Evolutionary conservation across 1,139 yeast genomes (phyloP).

Genomic region (Hanseniaspora uvarum): DNA sequence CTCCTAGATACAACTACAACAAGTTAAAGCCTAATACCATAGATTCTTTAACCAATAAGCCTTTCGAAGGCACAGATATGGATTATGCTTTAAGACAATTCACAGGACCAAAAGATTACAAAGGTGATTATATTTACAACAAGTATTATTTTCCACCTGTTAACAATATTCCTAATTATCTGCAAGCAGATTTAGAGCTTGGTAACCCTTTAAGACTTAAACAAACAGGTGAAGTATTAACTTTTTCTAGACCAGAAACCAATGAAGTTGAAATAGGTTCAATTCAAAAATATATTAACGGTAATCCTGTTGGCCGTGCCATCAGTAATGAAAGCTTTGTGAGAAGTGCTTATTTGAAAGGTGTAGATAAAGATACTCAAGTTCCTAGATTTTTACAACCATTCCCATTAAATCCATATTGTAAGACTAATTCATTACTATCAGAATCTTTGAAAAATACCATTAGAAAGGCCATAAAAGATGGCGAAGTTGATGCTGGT

Average conservation of each 20-base stretch:
- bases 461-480: slow-evolving; percentile 49
- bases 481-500: slow-evolving; percentile 49
- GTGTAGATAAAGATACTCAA: slow-evolving; percentile 27
- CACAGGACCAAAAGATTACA: slow-evolving; percentile 72
- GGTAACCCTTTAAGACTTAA: slow-evolving; percentile 38
- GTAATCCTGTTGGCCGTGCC: not conserved
- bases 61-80: slow-evolving; percentile 27
- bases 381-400: slow-evolving; percentile 48
- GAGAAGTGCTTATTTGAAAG: slow-evolving; percentile 21
- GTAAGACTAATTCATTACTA: slow-evolving; percentile 56
- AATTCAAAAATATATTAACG: slow-evolving; percentile 1
- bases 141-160: slow-evolving; percentile 66
- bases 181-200: slow-evolving; percentile 47
- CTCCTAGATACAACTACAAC: slow-evolving; percentile 4
- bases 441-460: slow-evolving; percentile 48
- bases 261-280: slow-evolving; percentile 22
- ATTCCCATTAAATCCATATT: slow-evolving; percentile 63
- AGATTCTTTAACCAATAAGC: slow-evolving; percentile 30
- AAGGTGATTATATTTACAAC: slow-evolving; percentile 73
- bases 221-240: slow-evolving; percentile 31
- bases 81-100: slow-evolving; percentile 36
- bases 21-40: slow-evolving; percentile 6
- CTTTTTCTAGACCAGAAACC: slow-evolving; percentile 21
- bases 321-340: slow-evolving; percentile 21
- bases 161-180: slow-evolving; percentile 63